Evolutionary conservation across 1,284 basidiomycete genomes (phyloP), one percentile per base, ranked within the genome.

Genomic region (Marasmius tenuissimus): DNA sequence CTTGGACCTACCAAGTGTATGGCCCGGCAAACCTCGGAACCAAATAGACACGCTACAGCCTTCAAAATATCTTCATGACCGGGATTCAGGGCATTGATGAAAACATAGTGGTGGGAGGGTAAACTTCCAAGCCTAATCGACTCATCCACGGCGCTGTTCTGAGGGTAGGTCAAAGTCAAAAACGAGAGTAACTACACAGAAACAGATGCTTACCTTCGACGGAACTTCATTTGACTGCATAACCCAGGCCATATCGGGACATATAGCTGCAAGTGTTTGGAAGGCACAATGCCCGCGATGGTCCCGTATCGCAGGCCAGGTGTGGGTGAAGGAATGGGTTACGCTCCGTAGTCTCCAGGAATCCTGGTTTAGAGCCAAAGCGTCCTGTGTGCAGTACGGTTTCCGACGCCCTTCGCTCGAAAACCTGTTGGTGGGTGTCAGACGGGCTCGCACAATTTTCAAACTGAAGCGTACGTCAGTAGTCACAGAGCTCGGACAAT

Each of bases 51-150:
- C 0, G 89, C 83, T 1, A 96, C 77, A 0, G 82, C 89, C 70
- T 93, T 93, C 35, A 96, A 78, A 16, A 94, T 77, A 51, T 94
- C 91, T 72, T 96, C 93, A 71, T 94, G 94, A 0, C 96, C 96
- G 88, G 92, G 95, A 0, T 95, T 97, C 96, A 96, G 98, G 0
- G 85, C 73, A 67, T 98, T 95, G 64, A 98, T 81, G 76, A 93
- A 98, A 98, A 97, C 54, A 85, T 79, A 0, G 88, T 89, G 5
- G 81, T 77, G 0, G 77, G 63, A 0, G 94, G 91, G 65, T 88
- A 92, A 9, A 69, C 6, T 78, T 76, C 75, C 89, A 1, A 95
- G 78, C 10, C 84, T 74, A 20, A 94, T 73, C 3, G 96, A 76
- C 5, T 88, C 91, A 34, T 77, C 68, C 0, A 88, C 84, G 0